Base-by-base conservation (phyloP, 2,329 filamentous ascomycete species). In the Aspergillus sclerotialis region DNA sequence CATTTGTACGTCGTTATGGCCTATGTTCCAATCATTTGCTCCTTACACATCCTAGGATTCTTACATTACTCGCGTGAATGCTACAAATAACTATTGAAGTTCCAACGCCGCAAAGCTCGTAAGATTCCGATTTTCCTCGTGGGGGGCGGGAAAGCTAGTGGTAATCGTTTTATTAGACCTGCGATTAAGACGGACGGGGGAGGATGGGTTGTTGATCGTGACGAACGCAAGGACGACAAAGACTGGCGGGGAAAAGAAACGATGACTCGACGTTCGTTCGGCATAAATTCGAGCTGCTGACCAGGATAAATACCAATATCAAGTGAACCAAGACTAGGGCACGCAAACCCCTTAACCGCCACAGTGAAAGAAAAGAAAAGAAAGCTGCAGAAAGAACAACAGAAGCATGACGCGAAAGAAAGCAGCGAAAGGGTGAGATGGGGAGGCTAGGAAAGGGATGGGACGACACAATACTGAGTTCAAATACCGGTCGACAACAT, bases 191-290 rank as follows among this genome's bases (percentile, higher is more conserved):
- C 41, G 46, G 35, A 40, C 37, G 45, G 45, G 40, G 47, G 43
- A 39, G 39, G 31, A n/a, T n/a, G n/a, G n/a, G 49, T 35, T 44
- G 38, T 37, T 45, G 19, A 46, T 50, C 46, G 46, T 30, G 36
- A 42, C 34, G 35, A 45, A 36, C 35, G 37, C 28, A 46, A 42
- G 37, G 50, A 52, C 44, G 50, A 48, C 28, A 41, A 36, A 40
- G 16, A 43, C 33, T 42, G 45, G 45, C 43, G 45, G 35, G 28
- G 34, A 33, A 38, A 37, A 37, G 36, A 43, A 47, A 43, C 38
- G 41, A 38, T 45, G 40, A 44, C 41, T 46, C 48, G 49, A 48
- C 42, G 44, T 47, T 40, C 40, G 50, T 47, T 48, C 50, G 50
- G 43, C 24, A 31, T 39, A 36, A 37, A 44, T 44, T 48, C 43